These are phyloP conservation scores for Penicillium hesseltinei DNA, from an alignment of 2,329 filamentous ascomycete genomes.

Conservation along the genomic window DNA sequence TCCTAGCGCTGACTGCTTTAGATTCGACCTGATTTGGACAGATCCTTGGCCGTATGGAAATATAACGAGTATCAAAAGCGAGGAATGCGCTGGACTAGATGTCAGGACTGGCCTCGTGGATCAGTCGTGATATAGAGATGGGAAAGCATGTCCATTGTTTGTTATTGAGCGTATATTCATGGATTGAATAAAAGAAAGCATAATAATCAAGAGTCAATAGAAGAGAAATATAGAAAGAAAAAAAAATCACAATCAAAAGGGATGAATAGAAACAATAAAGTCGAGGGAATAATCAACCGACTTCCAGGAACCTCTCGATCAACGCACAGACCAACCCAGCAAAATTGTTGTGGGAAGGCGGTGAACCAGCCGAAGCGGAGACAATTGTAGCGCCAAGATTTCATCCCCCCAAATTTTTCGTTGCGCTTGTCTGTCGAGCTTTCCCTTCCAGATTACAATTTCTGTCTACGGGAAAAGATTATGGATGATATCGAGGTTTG, in stretches of 20 bases:
- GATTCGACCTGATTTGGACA: constrained; percentile 34
- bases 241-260: not conserved
- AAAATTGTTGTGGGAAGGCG: constrained; percentile 17
- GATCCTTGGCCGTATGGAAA: constrained; percentile 29
- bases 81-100: constrained; percentile 30
- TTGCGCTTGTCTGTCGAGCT: constrained; percentile 27
- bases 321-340: constrained; percentile 4
- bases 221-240: not conserved
- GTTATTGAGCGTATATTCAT: not conserved
- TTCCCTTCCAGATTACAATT: constrained; percentile 16
- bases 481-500: constrained; percentile 45
- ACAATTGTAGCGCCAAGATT: constrained; percentile 38
- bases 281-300: not conserved
- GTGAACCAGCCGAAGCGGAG: constrained; percentile 35
- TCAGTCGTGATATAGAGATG: constrained; percentile 18
- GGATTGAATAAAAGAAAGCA: not conserved
- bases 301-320: not conserved
- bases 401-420: constrained; percentile 41
- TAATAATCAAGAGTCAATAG: not conserved
- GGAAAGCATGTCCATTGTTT: not conserved
- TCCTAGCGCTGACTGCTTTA: constrained; percentile 11
- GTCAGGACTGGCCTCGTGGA: constrained; percentile 12
- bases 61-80: constrained; percentile 26
- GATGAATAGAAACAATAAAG: not conserved
- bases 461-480: constrained; percentile 11